Base-by-base conservation (phyloP, 1,284 basidiomycete species). In the Ceratobasidium theobromae region DNA sequence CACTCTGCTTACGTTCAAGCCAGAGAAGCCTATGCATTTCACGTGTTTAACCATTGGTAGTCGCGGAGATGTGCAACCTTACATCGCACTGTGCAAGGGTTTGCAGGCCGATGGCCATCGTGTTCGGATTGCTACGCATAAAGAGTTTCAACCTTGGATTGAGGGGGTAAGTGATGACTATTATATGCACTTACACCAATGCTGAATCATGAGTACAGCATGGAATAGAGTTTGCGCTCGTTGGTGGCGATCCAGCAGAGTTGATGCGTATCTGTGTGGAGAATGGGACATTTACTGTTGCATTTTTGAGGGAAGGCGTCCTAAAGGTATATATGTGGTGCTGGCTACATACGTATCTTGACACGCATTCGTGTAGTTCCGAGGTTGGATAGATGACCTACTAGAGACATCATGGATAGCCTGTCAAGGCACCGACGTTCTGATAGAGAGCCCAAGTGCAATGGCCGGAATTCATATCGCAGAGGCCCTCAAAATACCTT, bases 391-490 rank as follows among this genome's bases (percentile, higher is more conserved):
- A 57, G 96, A 98, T 74, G 96, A 98, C 73, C 81, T 99, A 3
- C 82, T 99, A 35, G 88, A 87, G 74, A 94, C 93, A 0, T 91
- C 94, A 0, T 98, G 94, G 93, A 86, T 93, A 67, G 95, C 95
- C 3, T 99, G 97, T 74, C 93, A 96, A 78, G 88, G 86, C 21
- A 94, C 93, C 0, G 95, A 99, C 74, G 84, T 98, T 27, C 82
- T 99, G 54, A 82, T 99, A 62, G 96, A 99, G 78, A 93, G 91
- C 72, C 96, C 96, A 0, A 95, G 91, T 74, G 94, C 96, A 4
- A 98, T 98, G 89, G 94, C 89, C n/a, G 96, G 96, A n/a, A 91
- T 92, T 68, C 96, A 99, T 72, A 94, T 99, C 60, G 96, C 96
- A 16, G 96, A 99, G 75, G 94, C 93, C 0, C 80, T 99, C 16